Base-by-base conservation (phyloP, 352 stramenopile genomes). In the Phytophthora pluvialis region DNA sequence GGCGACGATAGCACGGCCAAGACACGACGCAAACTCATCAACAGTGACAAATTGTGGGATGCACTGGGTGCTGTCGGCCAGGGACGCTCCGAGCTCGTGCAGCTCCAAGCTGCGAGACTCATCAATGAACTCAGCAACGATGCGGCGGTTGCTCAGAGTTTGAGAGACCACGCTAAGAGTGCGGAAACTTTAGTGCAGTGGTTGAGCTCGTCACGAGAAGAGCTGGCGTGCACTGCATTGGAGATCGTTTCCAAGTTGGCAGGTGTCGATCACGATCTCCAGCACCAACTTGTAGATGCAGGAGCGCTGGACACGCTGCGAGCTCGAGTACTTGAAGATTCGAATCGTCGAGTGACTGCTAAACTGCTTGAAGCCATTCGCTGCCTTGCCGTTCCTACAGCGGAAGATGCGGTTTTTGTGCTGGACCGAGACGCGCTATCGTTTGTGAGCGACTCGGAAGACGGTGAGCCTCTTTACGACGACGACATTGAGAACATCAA, bases 341-440 rank as follows among this genome's bases (percentile, higher is more conserved):
- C 65, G 4, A 76, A 86, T 44, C 67, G 74, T 45, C 64, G 67
- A 15, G 62, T 91, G 45, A 86, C 72, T 15, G 75, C 78, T 4
- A 72, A 73, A n/a, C 44, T 93, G 15, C 65, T 93, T 5, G 53
- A 69, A 9, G 78, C 81, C 2, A 82, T 93, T 39, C 79, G 76
- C 28, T 64, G 67, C 10, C 55, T 93, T 13, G 79, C 82, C 0
- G 59, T 71, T 8, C 75, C 73, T 10, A 31, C 12, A 0, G 40
- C 45, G 3, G 13, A 25, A 7, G 26, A 45, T 4, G 13, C 54
- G 4, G 39, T 46, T 2, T 85, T 83, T 47, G 65, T 73, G 8
- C 50, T 93, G 16, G 80, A 93, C 42, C 67, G 46, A 16, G 75
- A 87, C 48, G 70, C 84, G 18, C 69, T 93, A 6, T 89, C 84